Evolutionary conservation across 768 basidiomycete genomes (phyloP), one percentile per base, ranked within the genome.

Genomic region (Boletus fagicola): DNA sequence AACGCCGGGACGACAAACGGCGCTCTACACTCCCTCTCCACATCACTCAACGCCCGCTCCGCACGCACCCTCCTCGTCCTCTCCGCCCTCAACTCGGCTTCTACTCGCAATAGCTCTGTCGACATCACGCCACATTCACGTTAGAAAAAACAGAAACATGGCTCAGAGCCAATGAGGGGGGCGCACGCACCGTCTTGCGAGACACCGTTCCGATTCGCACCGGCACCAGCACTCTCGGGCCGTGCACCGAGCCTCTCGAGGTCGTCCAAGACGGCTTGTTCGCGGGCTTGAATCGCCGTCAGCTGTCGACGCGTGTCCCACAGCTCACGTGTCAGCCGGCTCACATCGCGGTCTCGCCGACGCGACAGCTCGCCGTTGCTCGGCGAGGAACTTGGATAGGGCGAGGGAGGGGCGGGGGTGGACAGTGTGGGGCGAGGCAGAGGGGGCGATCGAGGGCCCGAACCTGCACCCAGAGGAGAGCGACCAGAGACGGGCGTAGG

Each of bases 1-100:
- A 86, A 65, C 12, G 78, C 80, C 18, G 83, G 83, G 6, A 83
- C 82, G 40, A 85, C 72, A 58, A 86, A 87, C 16, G 84, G 84
- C 54, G 73, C 66, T 51, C 67, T 71, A 51, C 78, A 77, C 65
- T 86, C 84, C 45, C 75, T 70, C 58, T 78, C 71, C 16, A 86
- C 71, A 22, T 84, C 83, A 47, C 61, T 63, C 56, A 85, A 60
- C 15, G 71, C 67, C 13, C 64, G 68, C 58, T 85, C 85, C 4
- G 76, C 77, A 54, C 76, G 76, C n/a, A 67, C 35, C 36, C 81
- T 68, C 51, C 60, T 63, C 44, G 59, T 59, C 15, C 70, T 71
- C 66, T 82, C 81, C 3, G 60, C 58, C 30, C 51, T 67, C 24
- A 83, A 55, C 31, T 80, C 72, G 5, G 46, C 49, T 51, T 78